Evolutionary conservation across 2,329 filamentous ascomycete genomes (phyloP), one percentile per base, ranked within the genome.

Genomic region (Ustilaginoidea virens): DNA sequence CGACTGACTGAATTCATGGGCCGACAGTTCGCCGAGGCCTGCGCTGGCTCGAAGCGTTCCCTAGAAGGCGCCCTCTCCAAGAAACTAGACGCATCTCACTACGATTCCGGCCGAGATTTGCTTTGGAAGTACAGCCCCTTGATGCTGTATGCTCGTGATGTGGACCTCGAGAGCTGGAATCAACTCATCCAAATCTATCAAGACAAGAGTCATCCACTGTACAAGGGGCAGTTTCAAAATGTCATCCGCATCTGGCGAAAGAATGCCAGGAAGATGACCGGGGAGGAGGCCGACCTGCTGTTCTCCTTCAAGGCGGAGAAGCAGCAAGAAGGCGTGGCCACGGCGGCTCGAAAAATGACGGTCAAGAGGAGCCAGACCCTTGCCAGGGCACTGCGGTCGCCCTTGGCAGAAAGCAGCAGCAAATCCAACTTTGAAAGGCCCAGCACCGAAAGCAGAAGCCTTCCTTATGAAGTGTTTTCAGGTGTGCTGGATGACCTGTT

Each of bases 361-460:
- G 86, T 96, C 30, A 93, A 93, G 61, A 72, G 86, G 46, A 90
- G 82, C 38, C 86, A 93, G 52, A 94, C 83, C 3, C 57, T 90
- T 32, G 81, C 80, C 14, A 76, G 79, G 43, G 73, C 67, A 27
- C 60, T 87, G 28, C 71, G 80, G 20, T 74, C 73, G 27, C 74
- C 75, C 8, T 61, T 75, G 33, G 66, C 70, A 17, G 78, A 82
- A 26, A 70, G 69, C 30, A 55, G 58, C 29, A 56, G 48, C 33
- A 56, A 61, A 47, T 38, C 59, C 33, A 55, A 48, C 42, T 38
- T 59, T 33, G 72, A 78, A 27, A 78, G 74, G 45, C 58, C 31
- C 5, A 53, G 56, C 7, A 57, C 69, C 26, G 73, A 77, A 39
- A 74, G 71, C 30, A 72, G 74, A 42, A 67, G 79, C 33, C 66